Conservation (phyloP, 495 filamentous ascomycete species). For the Parathielavia appendiculata region DNA sequence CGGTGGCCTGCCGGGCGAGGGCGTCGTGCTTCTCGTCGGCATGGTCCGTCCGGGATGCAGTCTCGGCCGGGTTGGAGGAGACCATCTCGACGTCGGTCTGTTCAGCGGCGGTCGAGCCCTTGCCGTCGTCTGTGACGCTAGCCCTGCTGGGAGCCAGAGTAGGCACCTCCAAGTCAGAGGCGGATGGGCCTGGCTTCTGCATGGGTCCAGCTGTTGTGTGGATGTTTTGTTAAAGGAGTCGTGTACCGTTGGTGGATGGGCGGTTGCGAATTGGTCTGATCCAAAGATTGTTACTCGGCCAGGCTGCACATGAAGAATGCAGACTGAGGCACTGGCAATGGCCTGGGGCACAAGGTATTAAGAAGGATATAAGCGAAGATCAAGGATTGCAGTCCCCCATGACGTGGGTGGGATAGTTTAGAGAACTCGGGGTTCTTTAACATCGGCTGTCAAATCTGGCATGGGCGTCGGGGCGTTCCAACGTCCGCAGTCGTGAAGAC, state of each 20-base stretch:
- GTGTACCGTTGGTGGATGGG: not conserved
- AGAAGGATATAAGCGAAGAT: too few relatives aligned
- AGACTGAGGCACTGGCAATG: too few relatives aligned
- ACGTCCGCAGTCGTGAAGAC: not conserved
- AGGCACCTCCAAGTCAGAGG: constrained; percentile 26
- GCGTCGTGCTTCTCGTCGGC: constrained; percentile 5
- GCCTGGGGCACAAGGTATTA: too few relatives aligned
- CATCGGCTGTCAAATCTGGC: not conserved
- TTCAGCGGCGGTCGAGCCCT: constrained; percentile 16
- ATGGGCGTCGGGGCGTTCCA: not conserved
- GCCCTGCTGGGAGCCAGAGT: constrained; percentile 30
- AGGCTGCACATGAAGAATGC: too few relatives aligned
- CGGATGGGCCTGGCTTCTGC: constrained; percentile 10
- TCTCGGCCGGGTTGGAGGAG: constrained; percentile 9
- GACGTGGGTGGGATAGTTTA: not conserved
- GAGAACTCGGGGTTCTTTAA: not conserved
- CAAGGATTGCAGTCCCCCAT: not conserved
- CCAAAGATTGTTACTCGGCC: too few relatives aligned
- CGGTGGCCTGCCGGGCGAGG: constrained; percentile 27
- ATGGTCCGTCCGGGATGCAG: not conserved
- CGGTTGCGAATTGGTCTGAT: too few relatives aligned
- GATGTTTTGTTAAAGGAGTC: too few relatives aligned
- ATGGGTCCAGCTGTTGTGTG: not conserved
- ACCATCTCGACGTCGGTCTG: constrained; percentile 19
- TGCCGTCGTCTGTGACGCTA: constrained; percentile 32